A percentile compares a stretch with the other conserved stretches of the same genome.
Conservation (phyloP, 192 early-diverging fungal genomes). For the Spinellus fusiger region DNA sequence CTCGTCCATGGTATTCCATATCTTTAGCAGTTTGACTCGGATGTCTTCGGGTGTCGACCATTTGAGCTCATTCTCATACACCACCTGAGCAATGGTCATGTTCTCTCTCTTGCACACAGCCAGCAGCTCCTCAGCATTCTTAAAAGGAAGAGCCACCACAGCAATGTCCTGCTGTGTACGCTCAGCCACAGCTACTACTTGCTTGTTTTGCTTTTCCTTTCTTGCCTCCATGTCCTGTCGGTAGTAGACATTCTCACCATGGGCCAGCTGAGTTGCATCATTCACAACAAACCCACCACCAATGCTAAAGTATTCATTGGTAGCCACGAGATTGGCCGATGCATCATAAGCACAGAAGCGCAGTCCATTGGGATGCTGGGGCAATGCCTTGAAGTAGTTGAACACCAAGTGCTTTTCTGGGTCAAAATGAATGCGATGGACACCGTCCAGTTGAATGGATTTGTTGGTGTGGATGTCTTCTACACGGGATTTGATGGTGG, state of each 20-base stretch:
- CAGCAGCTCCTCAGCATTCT: conserved; percentile 70
- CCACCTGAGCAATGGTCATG: conserved; percentile 93
- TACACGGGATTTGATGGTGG: conserved; percentile 68
- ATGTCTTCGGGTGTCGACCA: conserved; percentile 86
- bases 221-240: conserved; percentile 27
- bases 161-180: conserved; percentile 66
- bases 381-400: conserved; percentile 79
- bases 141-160: conserved; percentile 79
- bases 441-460: conserved; percentile 67
- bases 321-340: conserved; percentile 79
- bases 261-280: conserved; percentile 74
- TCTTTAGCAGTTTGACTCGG: conserved; percentile 58
- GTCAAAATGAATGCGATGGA: conserved; percentile 75
- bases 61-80: conserved; percentile 88
- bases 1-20: conserved; percentile 94
- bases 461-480: conserved; percentile 68
- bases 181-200: conserved; percentile 37
- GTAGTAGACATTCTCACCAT: conserved; percentile 53
- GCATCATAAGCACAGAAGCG: conserved; percentile 84
- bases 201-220: conserved; percentile 22
- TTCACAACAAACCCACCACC: conserved; percentile 96
- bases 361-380: conserved; percentile 95
- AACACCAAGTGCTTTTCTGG: conserved; percentile 83
- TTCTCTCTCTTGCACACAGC: conserved; percentile 76
- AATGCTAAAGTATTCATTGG: conserved; percentile 95